phyloP scores from a whole-genome alignment of 129 eudicot species.

The Flaveria robusta region DNA sequence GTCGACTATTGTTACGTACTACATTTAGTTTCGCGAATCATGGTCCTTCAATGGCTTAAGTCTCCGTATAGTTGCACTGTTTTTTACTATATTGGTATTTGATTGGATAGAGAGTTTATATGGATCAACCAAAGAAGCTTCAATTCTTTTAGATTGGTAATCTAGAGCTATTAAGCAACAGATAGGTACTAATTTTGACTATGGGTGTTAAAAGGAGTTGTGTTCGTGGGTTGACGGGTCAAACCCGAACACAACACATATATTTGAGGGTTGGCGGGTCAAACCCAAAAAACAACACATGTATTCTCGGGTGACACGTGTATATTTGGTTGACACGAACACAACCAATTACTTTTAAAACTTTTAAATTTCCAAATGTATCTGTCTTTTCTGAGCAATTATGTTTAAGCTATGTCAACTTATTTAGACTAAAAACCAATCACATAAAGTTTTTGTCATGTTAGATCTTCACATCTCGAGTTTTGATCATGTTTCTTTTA shows the following conservation, averaged over 20 bases:
- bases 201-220: not conserved
- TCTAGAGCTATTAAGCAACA: not conserved
- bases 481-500: not conserved
- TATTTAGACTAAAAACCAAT: not conserved
- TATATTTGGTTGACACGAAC: not conserved
- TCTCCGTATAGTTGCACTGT: not conserved
- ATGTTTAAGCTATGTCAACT: not conserved
- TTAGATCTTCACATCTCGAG: not conserved
- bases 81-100: conserved; percentile 3
- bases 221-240: not conserved
- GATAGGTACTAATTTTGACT: not conserved
- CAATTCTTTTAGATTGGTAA: not conserved
- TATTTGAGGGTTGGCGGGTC: not conserved
- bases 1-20: not conserved
- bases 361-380: not conserved
- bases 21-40: not conserved
- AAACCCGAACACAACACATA: not conserved
- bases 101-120: not conserved
- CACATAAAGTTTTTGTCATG: not conserved
- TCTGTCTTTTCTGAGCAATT: not conserved
- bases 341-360: not conserved
- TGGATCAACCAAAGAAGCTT: not conserved
- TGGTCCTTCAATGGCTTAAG: not conserved
- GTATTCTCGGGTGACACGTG: not conserved
- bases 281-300: not conserved